Base-by-base conservation (phyloP, 2,329 filamentous ascomycete genomes). In the Xylaria sp. region DNA sequence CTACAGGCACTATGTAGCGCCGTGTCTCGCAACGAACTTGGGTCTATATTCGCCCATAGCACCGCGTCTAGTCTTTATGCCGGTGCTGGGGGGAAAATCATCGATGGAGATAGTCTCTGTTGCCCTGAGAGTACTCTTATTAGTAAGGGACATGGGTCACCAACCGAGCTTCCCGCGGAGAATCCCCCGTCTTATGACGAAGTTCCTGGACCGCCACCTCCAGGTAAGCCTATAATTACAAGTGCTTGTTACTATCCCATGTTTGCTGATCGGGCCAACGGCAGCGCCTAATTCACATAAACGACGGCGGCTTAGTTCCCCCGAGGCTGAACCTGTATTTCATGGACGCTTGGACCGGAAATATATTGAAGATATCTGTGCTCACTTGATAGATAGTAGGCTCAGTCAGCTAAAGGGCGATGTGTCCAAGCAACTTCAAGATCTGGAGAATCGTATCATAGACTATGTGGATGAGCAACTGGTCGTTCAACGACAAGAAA, bases 331-430 rank as follows among this genome's bases (percentile, higher is more conserved):
- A 45, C 25, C 54, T 35, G n/a, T 14, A 25, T 15, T 25, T 46
- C 11, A 8, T 25, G 51, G 52, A 60, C 40, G 33, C n/a, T 19
- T 58, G 15, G 64, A 62, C 31, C 58, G 55, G 25, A 67, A 67
- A 59, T 65, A 62, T 50, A 67, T 67, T 33, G 58, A 67, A 45
- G 61, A 67, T 17, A 65, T 65, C n/a, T 65, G 61, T 21, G 51
- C 64, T 42, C 55, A 65, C 6, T 47, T 67, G 25, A 40, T 67
- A 62, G 62, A 62, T 11, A 58, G 50, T 35, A 64, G 28, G 50
- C 58, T 66, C 33, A 46, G 40, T 33, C 40, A 67, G 33, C 31
- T 67, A 11, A 67, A 31, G 46, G 46, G 51, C 19, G 61, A 67
- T 35, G 21, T 65, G 31, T 43, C 61, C 12, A 57, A 60, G 51